Evolutionary conservation across 2,329 filamentous ascomycete species (phyloP), one percentile per base, ranked within the genome.

Genomic region (Epichloe bromicola): DNA sequence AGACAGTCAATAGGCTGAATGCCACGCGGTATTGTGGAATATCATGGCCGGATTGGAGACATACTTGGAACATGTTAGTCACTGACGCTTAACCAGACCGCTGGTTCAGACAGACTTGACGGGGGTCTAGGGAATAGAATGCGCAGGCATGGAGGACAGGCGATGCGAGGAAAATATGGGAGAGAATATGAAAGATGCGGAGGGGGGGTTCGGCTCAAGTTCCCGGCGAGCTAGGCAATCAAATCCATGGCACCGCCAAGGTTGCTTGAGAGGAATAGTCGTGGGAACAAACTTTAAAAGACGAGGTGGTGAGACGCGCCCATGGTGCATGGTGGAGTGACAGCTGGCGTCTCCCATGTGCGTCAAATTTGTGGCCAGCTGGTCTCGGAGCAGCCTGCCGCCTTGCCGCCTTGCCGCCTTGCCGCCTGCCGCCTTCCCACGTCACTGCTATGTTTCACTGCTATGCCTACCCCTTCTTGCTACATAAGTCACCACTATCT

Each of bases 1-100:
- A 50, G 8, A 14, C 41, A 36, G 23, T 55, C 26, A 58, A 53
- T 30, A 6, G 11, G 23, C 2, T 30, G 14, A 30, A 53, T 30
- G 20, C 7, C 23, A 15, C n/a, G 20, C 20, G 6, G 38, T 10
- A n/a, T 33, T 23, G 20, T 7, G 38, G 36, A 40, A 26, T 14
- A 23, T 37, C 19, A n/a, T 10, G 39, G 20, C 23, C n/a, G 26
- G 19, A n/a, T 38, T 30, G 23, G 39, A 39, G 44, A 60, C 63
- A 54, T 30, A 66, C 63, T 56, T 66, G 63, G 49, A 65, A 64
- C 63, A 65, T 65, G 55, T 50, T 58, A 53, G 43, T 38, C 50
- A 42, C 34, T 44, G 46, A 39, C 37, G 51, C 36, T 48, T 39
- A 40, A 26, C 53, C 11, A 39, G 41, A 19, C 19, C 33, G 14